A percentile compares a stretch with the other conserved stretches of the same genome.
Conservation (phyloP, 2,329 filamentous ascomycete genomes). For the Chaetomium sp. region DNA sequence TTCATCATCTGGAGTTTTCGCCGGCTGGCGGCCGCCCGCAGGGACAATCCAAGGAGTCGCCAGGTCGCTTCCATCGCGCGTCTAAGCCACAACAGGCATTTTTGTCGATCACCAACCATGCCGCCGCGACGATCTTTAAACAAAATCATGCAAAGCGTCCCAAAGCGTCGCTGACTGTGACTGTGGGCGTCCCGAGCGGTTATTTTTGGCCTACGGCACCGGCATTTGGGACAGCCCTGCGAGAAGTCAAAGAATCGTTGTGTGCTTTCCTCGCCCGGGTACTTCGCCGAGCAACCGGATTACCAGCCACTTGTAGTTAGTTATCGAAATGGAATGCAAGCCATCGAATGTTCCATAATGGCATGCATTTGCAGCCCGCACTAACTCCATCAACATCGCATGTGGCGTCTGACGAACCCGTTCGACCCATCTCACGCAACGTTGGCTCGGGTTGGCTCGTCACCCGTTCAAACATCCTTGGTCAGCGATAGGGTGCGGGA, state of each 20-base stretch:
- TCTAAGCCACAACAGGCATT: slow-evolving; percentile 11
- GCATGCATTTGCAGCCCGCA: slow-evolving; percentile 6
- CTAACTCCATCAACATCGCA: not conserved
- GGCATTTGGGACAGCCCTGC: slow-evolving; percentile 12
- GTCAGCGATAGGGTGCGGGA: slow-evolving; percentile 3
- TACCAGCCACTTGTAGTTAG: not conserved
- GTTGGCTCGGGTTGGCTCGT: not conserved
- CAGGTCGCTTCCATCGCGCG: not conserved
- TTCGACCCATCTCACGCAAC: not conserved
- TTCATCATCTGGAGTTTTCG: not conserved
- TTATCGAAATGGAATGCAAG: not conserved
- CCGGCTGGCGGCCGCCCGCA: not conserved
- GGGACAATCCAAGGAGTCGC: slow-evolving; percentile 2
- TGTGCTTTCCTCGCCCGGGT: not conserved
- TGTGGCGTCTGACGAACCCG: slow-evolving; percentile 11
- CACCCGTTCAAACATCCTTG: not conserved
- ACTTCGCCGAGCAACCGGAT: not conserved
- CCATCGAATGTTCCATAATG: not conserved
- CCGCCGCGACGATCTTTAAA: slow-evolving; percentile 13
- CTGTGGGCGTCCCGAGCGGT: not conserved
- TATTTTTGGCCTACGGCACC: slow-evolving; percentile 9
- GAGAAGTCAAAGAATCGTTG: not conserved
- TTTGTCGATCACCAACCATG: slow-evolving; percentile 9
- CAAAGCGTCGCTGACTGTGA: not conserved
- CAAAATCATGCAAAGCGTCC: slow-evolving; percentile 8